Evolutionary conservation across 805 yeast species (phyloP), one percentile per base, ranked within the genome.

Genomic region (Candida gorgasii): DNA sequence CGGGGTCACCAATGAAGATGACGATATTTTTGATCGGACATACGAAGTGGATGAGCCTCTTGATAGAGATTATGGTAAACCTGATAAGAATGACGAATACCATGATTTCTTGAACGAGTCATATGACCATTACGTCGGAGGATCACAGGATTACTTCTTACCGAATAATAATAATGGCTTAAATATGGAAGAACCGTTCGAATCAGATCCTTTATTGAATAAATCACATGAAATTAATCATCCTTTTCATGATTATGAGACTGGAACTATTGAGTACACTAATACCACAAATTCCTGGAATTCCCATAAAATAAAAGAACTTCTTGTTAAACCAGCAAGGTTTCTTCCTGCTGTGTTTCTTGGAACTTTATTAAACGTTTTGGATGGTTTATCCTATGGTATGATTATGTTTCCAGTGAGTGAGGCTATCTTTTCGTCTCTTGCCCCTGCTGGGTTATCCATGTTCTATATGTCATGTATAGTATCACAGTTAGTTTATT

Each of bases 391-490:
- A 37, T 88, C 96, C 0, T 93, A 93, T 61, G 99, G 99, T 37
- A 90, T 93, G 97, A 93, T 93, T 58, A 80, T 93, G 72, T 93
- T 93, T 66, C 99, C 99, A 0, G 76, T 90, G 26, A 84, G 95
- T 28, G 89, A 84, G 48, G 77, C 89, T 1, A 59, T 84, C 0
- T 93, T 93, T 57, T 70, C 89, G 1, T 71, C 76, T 8, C 66
- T 93, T 58, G 98, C 93, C 0, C 88, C 97, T 1, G 78, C 88
- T 1, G 99, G 99, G 0, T 61, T 93, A 31, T 86, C 97, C 1
- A 86, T 93, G 93, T 93, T 93, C 62, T 93, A 93, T 63, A 79
- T 92, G 30, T 86, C 96, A 4, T 86, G 96, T 23, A 76, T 93
- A n/a, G 77, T 92, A 0, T 86, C 96, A 0, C 99, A 93, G 61